Conservation (phyloP, 768 basidiomycete species). For the Gymnopilus junonius region DNA sequence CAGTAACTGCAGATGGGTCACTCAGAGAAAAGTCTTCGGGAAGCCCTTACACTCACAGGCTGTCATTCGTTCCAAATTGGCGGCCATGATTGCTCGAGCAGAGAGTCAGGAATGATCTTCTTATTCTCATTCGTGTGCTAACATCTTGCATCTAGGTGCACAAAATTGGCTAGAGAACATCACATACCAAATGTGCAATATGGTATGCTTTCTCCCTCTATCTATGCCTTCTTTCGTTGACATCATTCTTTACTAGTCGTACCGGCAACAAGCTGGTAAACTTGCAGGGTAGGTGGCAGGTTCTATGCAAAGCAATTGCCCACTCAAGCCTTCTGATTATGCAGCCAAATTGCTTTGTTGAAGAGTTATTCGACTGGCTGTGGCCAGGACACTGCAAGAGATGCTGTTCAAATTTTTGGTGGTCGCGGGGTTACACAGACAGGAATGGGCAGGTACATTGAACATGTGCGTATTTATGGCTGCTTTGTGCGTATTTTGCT, state of each 20-base stretch:
- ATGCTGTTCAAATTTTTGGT: conserved; percentile 72
- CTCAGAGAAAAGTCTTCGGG: conserved; percentile 90
- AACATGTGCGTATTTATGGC: conserved; percentile 56
- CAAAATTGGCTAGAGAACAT: conserved; percentile 88
- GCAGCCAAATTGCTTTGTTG: conserved; percentile 70
- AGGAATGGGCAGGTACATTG: conserved; percentile 79
- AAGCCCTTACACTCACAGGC: conserved; percentile 84
- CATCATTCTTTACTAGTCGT: conserved; percentile 41
- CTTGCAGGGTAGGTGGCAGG: conserved; percentile 63
- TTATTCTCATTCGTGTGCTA: background rate
- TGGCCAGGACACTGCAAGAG: conserved; percentile 68
- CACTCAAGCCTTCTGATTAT: background rate
- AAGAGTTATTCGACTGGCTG: conserved; percentile 69
- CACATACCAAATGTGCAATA: conserved; percentile 88
- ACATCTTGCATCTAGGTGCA: conserved; percentile 44
- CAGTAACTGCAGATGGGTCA: conserved; percentile 64
- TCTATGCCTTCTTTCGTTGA: no score
- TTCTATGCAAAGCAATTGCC: background rate
- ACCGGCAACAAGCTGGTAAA: conserved; percentile 75
- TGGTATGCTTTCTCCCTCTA: conserved; percentile 41
- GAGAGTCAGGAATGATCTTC: conserved; percentile 38
- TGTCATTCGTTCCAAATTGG: conserved; percentile 87
- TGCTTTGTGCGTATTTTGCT: background rate
- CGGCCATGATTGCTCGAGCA: conserved; percentile 82
- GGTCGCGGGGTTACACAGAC: conserved; percentile 85